Conservation (phyloP, 2,329 filamentous ascomycete species). For the Bertia moriformis region DNA sequence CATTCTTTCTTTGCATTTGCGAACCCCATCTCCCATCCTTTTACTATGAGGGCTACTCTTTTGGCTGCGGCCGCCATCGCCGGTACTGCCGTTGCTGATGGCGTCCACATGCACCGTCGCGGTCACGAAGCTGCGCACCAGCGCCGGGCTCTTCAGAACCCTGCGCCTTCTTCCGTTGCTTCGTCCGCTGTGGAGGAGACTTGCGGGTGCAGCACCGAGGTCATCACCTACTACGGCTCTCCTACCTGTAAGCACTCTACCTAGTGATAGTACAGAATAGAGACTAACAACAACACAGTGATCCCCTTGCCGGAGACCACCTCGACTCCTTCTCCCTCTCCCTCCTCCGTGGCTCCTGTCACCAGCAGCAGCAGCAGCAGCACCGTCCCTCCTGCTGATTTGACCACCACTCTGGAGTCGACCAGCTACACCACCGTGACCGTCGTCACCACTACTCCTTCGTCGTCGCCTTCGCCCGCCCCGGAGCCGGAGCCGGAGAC, state of each 20-base stretch:
- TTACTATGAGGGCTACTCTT: constrained; percentile 62
- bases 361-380: constrained; percentile 7
- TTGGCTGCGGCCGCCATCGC: constrained; percentile 49
- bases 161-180: constrained; percentile 7
- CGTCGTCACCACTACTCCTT: constrained; percentile 19
- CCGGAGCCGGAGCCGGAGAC: no score
- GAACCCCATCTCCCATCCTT: constrained; percentile 15
- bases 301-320: constrained; percentile 17
- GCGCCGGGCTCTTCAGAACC: constrained; percentile 24
- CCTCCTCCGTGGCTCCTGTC: constrained; percentile 10
- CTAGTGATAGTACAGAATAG: constrained; percentile 8
- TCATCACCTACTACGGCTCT: constrained; percentile 55
- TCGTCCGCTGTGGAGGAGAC: constrained; percentile 22
- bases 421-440: constrained; percentile 16
- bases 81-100: constrained; percentile 38
- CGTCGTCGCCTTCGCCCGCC: no score
- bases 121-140: constrained; percentile 42
- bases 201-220: constrained; percentile 64
- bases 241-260: constrained; percentile 38
- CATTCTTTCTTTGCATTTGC: constrained; percentile 42
- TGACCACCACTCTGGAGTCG: constrained; percentile 17
- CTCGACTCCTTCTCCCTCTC: constrained; percentile 5
- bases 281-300: constrained; percentile 12
- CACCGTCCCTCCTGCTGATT: constrained; percentile 9
- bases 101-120: constrained; percentile 44